Conservation (phyloP, 805 yeast genomes). For the Suhomyces sp. region DNA sequence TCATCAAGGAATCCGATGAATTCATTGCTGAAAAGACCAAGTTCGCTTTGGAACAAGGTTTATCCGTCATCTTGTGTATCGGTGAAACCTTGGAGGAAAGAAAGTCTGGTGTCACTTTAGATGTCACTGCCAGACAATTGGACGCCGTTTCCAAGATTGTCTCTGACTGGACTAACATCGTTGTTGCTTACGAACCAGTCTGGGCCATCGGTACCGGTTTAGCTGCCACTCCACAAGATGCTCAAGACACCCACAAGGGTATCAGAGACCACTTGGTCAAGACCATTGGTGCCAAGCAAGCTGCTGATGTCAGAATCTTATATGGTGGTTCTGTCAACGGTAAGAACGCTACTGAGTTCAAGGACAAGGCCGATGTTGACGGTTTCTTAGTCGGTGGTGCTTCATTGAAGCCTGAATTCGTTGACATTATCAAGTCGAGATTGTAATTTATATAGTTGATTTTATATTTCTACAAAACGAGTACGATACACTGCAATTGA, state of each 20-base stretch:
- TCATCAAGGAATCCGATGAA: constrained; percentile 87
- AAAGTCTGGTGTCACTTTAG: constrained; percentile 81
- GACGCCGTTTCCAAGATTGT: constrained; percentile 81
- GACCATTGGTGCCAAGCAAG: constrained; percentile 75
- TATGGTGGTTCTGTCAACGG: constrained; percentile 99
- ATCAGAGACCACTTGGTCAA: constrained; percentile 81
- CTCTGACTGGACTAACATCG: constrained; percentile 86
- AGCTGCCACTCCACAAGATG: constrained; percentile 98
- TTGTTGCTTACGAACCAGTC: constrained; percentile 98
- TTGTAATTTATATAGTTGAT: constrained; percentile 37
- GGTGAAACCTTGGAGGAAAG: constrained; percentile 98
- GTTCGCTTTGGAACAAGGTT: constrained; percentile 87
- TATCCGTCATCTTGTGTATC: constrained; percentile 91
- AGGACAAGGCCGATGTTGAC: constrained; percentile 90
- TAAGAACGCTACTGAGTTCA: constrained; percentile 85
- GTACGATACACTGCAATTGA: no score
- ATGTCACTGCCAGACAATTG: constrained; percentile 86
- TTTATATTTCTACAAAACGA: no score
- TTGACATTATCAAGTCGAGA: constrained; percentile 93
- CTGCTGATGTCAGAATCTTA: constrained; percentile 80
- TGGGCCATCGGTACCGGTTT: constrained; percentile 99
- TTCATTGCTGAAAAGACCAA: constrained; percentile 91
- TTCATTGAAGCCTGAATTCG: constrained; percentile 95
- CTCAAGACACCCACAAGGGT: constrained; percentile 88
- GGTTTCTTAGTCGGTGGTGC: constrained; percentile 99